Base-by-base conservation (phyloP, 495 filamentous ascomycete species). In the Letharia columbiana region DNA sequence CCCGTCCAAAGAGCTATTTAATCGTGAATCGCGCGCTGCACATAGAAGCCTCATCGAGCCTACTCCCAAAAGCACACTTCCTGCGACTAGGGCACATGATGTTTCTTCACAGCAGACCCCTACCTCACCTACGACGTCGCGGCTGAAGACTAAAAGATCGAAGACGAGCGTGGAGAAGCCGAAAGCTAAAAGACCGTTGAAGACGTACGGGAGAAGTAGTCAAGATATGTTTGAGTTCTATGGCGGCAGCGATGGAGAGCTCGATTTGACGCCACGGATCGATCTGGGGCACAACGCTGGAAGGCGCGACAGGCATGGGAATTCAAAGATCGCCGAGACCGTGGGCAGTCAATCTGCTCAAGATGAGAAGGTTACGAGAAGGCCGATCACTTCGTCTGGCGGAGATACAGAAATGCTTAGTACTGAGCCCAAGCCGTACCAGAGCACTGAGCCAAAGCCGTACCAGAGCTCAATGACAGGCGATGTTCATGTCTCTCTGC, bases 1-100 rank as follows among this genome's bases (percentile, higher is more conserved):
- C 40, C 11, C 1, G 1, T 18, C 3, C n/a, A 57, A 15, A 73
- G 71, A 71, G 37, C n/a, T n/a, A 42, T 60, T 73, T 13, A 68
- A 62, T 61, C 60, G 58, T 18, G 71, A 73, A 23, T 69, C 71
- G 28, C 61, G 64, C 31, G 56, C 60, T 59, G 71, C 69, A 12
- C 67, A 71, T 28, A 66, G 52, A 60, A 58, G 59, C 44, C 62
- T 73, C 5, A 39, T 73, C 23, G 69, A 73, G 40, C 65, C 64
- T 57, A 71, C 70, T 1, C 67, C 70, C 3, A 49, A 62, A 4
- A 44, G 49, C 33, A 60, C 37, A 4, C 31, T 47, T 33, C 40
- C 65, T 20, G 44, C 63, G 41, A 67, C 23, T n/a, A 6, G 50
- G 8, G 37, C 66, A 18, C 39, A 40, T 9, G 49, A 28, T 18